Percentiles rank a stretch among this genome's conserved stretches.
Evolutionary conservation across 495 filamentous ascomycete species (phyloP).

Genomic region (Talaromyces thailandensis): DNA sequence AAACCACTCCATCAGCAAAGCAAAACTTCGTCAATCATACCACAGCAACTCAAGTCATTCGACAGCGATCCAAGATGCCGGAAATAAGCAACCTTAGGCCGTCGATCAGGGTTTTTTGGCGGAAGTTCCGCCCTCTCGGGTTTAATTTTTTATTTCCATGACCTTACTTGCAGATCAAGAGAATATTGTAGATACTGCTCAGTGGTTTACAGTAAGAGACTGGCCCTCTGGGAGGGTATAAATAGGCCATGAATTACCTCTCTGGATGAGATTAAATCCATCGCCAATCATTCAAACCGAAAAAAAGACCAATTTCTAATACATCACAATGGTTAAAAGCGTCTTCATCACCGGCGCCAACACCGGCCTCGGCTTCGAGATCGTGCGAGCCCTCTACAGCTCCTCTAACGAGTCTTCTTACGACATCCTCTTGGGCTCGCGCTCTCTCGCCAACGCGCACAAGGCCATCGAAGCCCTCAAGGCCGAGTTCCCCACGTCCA

Average conservation of each 20-base stretch:
- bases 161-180: background rate
- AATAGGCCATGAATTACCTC: background rate
- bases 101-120: background rate
- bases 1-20: background rate
- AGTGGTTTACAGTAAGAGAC: background rate
- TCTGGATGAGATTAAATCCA: background rate
- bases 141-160: background rate
- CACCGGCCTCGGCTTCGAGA: conserved; percentile 42
- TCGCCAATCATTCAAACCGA: too few relatives aligned
- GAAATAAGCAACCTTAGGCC: background rate
- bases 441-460: conserved; percentile 33
- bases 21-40: too few relatives aligned
- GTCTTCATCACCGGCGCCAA: conserved; percentile 29
- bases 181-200: background rate
- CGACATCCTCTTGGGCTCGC: conserved; percentile 38
- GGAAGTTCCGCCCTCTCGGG: background rate
- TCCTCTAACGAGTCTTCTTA: conserved; percentile 29
- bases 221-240: background rate
- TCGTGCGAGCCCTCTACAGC: conserved; percentile 32
- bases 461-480: conserved; percentile 25
- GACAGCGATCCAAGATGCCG: background rate
- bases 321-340: conserved; percentile 5
- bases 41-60: background rate
- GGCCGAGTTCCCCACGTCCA: conserved; percentile 24
- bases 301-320: background rate